These are phyloP conservation scores for Candida sonorensis DNA, from an alignment of 805 yeast species.

Conservation along the genomic window DNA sequence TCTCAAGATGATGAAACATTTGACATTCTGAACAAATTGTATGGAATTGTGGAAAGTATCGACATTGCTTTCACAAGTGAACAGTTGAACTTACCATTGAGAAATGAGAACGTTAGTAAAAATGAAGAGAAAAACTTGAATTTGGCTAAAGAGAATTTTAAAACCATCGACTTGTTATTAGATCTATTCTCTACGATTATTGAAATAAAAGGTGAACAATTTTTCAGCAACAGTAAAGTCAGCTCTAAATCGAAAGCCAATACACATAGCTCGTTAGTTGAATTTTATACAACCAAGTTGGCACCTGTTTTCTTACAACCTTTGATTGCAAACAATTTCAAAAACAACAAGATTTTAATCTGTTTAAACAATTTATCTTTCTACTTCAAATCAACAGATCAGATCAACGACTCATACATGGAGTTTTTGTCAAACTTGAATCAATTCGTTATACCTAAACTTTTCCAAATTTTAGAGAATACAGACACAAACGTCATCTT, in stretches of 20 bases:
- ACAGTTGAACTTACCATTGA: conserved; percentile 7
- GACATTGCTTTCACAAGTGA: conserved; percentile 8
- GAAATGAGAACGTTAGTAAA: conserved; percentile 6
- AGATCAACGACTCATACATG: conserved; percentile 17
- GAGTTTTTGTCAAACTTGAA: conserved; percentile 5
- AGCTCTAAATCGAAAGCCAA: conserved; percentile 2
- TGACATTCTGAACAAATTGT: conserved; percentile 15
- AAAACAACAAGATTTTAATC: conserved; percentile 49
- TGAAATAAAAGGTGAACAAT: conserved; percentile 38
- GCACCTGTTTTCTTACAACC: conserved; percentile 29
- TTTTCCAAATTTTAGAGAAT: conserved; percentile 4
- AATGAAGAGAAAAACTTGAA: conserved; percentile 28
- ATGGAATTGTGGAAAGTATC: conserved; percentile 29
- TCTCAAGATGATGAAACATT: conserved; percentile 14
- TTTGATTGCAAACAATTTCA: conserved; percentile 35
- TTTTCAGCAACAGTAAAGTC: background rate
- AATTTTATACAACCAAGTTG: conserved; percentile 9
- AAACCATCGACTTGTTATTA: conserved; percentile 60
- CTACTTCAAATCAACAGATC: conserved; percentile 17
- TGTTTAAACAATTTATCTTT: conserved; percentile 65
- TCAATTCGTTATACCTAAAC: conserved; percentile 10
- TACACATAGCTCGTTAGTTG: conserved; percentile 17
- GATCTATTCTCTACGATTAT: conserved; percentile 73
- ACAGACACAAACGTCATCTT: conserved; percentile 1
- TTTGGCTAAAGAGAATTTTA: conserved; percentile 45